Evolutionary conservation across 768 basidiomycete species (phyloP).

Genomic region (Paxillus involutus): DNA sequence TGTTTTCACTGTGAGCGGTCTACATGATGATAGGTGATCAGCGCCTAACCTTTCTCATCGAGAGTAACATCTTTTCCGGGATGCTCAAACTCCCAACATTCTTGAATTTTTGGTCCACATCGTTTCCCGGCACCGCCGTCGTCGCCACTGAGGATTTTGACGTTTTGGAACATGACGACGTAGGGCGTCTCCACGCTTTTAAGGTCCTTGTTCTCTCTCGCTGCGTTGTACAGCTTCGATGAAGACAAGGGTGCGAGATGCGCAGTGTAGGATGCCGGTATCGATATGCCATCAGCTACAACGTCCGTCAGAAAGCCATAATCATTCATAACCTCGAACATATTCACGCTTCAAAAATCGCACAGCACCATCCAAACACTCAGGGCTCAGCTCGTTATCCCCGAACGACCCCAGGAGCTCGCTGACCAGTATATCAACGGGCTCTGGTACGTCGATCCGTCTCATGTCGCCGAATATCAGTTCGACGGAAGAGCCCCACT

Average conservation of each 20-base stretch:
- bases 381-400: conserved; percentile 97
- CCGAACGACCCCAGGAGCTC: conserved; percentile 97
- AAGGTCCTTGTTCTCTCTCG: conserved; percentile 59
- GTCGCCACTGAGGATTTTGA: conserved; percentile 83
- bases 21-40: not conserved
- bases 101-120: conserved; percentile 84
- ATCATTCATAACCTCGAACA: not conserved
- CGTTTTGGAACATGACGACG: conserved; percentile 97
- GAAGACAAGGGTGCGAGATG: conserved; percentile 94
- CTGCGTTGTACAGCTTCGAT: conserved; percentile 88
- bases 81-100: conserved; percentile 98
- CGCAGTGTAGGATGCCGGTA: conserved; percentile 94
- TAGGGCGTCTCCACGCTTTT: conserved; percentile 93
- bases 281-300: conserved; percentile 89
- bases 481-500: conserved; percentile 82
- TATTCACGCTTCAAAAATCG: conserved; percentile 82
- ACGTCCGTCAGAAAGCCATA: conserved; percentile 9
- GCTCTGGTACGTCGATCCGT: conserved; percentile 74
- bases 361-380: conserved; percentile 95
- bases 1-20: conserved; percentile 31
- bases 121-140: conserved; percentile 58
- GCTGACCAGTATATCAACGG: conserved; percentile 91
- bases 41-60: conserved; percentile 60
- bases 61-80: conserved; percentile 79
- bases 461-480: conserved; percentile 97